Conservation (phyloP, 192 early-diverging fungal genomes). For the Globomyces pollinis-pini region DNA sequence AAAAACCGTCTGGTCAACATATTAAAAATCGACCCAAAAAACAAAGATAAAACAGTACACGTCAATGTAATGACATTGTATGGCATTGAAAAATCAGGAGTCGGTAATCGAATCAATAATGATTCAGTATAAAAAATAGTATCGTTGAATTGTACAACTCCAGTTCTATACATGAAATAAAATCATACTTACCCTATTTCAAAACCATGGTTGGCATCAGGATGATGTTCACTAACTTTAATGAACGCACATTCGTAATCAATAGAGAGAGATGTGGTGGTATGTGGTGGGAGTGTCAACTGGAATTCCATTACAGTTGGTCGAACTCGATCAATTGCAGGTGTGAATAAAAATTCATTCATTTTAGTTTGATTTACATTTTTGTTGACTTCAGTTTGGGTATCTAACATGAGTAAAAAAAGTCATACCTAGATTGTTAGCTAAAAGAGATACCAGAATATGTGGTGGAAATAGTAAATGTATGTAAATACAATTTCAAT, state of each 20-base stretch:
- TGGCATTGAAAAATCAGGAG: slow-evolving; percentile 97
- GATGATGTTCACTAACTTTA: slow-evolving; percentile 92
- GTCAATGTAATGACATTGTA: slow-evolving; percentile 99
- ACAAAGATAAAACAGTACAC: slow-evolving; percentile 88
- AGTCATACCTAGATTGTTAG: too few species aligned
- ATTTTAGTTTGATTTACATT: slow-evolving; percentile 15
- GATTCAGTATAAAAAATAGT: slow-evolving; percentile 71
- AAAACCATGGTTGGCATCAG: slow-evolving; percentile 94
- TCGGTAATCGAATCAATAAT: slow-evolving; percentile 82
- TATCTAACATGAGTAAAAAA: too few species aligned
- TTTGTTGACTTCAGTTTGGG: too few species aligned
- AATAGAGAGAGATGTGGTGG: slow-evolving; percentile 59
- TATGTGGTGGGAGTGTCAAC: slow-evolving; percentile 60
- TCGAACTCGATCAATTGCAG: slow-evolving; percentile 69
- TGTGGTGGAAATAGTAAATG: slow-evolving; percentile 35
- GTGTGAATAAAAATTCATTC: slow-evolving; percentile 70
- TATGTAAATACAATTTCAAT: slow-evolving; percentile 83
- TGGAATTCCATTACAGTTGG: slow-evolving; percentile 73
- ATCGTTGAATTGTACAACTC: not conserved
- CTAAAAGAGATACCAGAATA: too few species aligned
- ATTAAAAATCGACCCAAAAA: slow-evolving; percentile 94
- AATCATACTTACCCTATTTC: slow-evolving; percentile 79
- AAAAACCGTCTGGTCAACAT: slow-evolving; percentile 24
- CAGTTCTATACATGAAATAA: not conserved
- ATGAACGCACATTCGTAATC: slow-evolving; percentile 89